Conservation (phyloP, 345 rosid species). For the Citrus glauca region DNA sequence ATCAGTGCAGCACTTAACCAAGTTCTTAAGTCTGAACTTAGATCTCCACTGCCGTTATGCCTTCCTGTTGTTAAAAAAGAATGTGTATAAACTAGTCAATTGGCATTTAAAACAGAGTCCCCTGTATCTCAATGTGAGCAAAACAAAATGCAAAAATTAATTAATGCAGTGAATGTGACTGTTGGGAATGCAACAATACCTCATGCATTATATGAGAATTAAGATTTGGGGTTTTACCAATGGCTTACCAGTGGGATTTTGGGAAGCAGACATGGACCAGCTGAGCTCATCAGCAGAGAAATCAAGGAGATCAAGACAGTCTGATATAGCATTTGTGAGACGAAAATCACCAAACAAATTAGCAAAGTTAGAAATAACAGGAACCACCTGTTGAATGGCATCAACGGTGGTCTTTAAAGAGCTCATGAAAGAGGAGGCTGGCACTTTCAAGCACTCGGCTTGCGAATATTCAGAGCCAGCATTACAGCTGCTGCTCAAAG, state of each 20-base stretch:
- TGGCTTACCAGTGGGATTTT: conserved; percentile 42
- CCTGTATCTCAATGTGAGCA: not conserved
- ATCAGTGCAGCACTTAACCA: conserved; percentile 82
- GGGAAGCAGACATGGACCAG: conserved; percentile 58
- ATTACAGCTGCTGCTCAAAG: not conserved
- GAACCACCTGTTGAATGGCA: conserved; percentile 31
- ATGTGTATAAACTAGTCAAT: not conserved
- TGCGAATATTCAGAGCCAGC: not conserved
- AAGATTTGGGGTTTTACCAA: not conserved
- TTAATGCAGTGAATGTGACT: not conserved
- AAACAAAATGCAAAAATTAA: not conserved
- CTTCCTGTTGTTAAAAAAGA: conserved; percentile 37
- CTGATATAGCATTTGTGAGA: conserved; percentile 42
- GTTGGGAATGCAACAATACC: too few relatives aligned
- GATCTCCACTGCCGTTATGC: conserved; percentile 60
- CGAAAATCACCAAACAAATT: conserved; percentile 37
- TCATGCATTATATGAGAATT: too few relatives aligned
- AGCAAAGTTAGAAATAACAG: conserved; percentile 30
- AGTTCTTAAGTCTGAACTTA: conserved; percentile 62
- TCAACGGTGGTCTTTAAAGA: conserved; percentile 36
- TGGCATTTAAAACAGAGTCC: conserved; percentile 1
- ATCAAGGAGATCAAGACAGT: conserved; percentile 71
- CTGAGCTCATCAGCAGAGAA: conserved; percentile 50
- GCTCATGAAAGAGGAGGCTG: conserved; percentile 33
- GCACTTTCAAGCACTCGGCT: conserved; percentile 37